A percentile compares a stretch with the other conserved stretches of the same genome.
phyloP scores from a whole-genome alignment of 2,329 filamentous ascomycete species.

The Graphilbum sp. region DNA sequence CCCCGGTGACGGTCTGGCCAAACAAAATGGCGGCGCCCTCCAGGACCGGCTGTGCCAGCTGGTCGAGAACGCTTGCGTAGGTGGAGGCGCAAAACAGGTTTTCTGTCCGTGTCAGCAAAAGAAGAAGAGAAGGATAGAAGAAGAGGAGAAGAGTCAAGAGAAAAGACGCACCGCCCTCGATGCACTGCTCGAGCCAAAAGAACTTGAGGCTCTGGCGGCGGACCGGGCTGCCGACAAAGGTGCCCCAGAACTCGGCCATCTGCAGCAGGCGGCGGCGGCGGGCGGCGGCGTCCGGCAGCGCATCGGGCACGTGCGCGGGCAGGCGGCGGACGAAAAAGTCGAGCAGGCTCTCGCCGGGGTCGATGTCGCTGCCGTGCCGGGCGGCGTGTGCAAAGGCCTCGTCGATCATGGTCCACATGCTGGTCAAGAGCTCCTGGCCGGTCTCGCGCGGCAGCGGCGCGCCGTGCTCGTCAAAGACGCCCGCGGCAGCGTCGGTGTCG shows the following conservation, averaged over 20 bases:
- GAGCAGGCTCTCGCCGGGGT: constrained; percentile 28
- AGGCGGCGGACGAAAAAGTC: constrained; percentile 36
- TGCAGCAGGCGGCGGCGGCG: constrained; percentile 29
- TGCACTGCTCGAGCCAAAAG: constrained; percentile 65
- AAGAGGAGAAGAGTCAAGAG: background rate
- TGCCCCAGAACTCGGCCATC: constrained; percentile 50
- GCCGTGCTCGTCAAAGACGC: constrained; percentile 39
- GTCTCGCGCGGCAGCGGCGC: constrained; percentile 28
- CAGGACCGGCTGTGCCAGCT: constrained; percentile 39
- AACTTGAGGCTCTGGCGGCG: constrained; percentile 53
- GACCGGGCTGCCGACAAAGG: constrained; percentile 51
- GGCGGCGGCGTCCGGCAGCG: constrained; percentile 21
- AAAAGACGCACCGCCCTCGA: constrained; percentile 42
- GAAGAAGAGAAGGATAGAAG: background rate
- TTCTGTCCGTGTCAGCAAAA: constrained; percentile 20
- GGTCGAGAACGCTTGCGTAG: constrained; percentile 39
- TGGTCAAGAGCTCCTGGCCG: constrained; percentile 28
- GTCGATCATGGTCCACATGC: constrained; percentile 53
- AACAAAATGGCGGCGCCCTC: constrained; percentile 37
- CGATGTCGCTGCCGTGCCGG: constrained; percentile 31
- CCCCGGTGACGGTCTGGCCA: constrained; percentile 27
- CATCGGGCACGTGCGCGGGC: constrained; percentile 27
- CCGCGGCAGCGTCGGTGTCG: background rate
- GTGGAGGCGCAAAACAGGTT: constrained; percentile 45
- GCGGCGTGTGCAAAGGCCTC: constrained; percentile 53